A percentile compares a stretch with the other conserved stretches of the same genome.
Conservation (phyloP, 2,329 filamentous ascomycete species). For the Fusarium luffae region DNA sequence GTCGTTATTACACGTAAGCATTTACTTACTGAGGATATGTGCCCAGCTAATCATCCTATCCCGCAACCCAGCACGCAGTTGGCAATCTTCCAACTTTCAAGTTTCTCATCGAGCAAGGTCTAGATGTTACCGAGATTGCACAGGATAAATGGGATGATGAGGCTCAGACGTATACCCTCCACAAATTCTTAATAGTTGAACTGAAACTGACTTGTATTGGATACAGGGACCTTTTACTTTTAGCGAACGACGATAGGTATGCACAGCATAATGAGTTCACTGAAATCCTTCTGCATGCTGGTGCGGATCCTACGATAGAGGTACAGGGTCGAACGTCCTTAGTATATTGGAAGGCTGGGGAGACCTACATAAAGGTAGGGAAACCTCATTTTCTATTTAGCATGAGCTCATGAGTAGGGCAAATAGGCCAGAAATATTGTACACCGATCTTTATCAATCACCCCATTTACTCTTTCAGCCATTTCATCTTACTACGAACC, state of each 20-base stretch:
- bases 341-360: too few relatives aligned
- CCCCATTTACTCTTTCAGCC: neutral
- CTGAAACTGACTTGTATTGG: neutral
- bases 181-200: neutral
- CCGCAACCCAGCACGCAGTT: neutral
- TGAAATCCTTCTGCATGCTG: neutral
- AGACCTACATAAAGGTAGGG: too few relatives aligned
- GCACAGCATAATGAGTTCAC: too few relatives aligned
- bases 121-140: neutral
- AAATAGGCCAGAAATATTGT: neutral
- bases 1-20: neutral
- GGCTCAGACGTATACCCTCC: neutral
- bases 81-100: neutral
- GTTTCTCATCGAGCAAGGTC: neutral
- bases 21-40: neutral
- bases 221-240: neutral
- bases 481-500: too few relatives aligned
- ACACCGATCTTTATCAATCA: neutral
- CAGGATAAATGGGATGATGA: accelerated
- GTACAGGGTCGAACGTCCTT: neutral
- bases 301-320: neutral
- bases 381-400: too few relatives aligned
- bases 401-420: neutral
- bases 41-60: too few relatives aligned
- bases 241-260: too few relatives aligned